Evolutionary conservation across 176 grass and related monocot genomes (phyloP), one percentile per base, ranked within the genome.

Genomic region (Aegilops tauschii): DNA sequence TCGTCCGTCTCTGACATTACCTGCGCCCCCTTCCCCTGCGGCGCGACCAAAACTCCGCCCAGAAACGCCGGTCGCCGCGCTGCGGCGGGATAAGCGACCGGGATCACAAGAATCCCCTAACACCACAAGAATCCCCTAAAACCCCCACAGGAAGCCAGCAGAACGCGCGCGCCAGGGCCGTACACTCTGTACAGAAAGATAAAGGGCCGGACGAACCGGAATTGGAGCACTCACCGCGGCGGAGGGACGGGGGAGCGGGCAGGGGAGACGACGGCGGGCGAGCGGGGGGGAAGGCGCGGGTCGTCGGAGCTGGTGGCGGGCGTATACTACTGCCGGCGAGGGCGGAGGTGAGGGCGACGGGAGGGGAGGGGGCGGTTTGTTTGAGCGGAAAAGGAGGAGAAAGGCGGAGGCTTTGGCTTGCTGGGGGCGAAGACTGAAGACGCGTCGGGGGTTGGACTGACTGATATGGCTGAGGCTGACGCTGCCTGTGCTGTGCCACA

Each of bases 361-460:
- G 18, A 44, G 16, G 6, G 32, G 77, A 76, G 5, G 77, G 31
- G 70, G 64, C 66, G 80, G 83, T 82, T 82, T 70, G 83, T 82
- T 82, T 70, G 78, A 62, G 70, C 47, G 84, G 65, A 79, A 78
- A 34, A 68, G 63, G 8, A 29, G 44, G 56, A 61, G 78, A 78
- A 83, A 73, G 73, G 42, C 27, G 65, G 59, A 42, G 76, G 81
- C 68, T 28, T 84, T 91, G 59, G 73, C 62, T 81, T 88, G 77
- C 85, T 28, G 75, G 7, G 76, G 67, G 6, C 4, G 71, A 50
- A 77, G 73, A 86, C 73, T 84, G 89, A 69, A 88, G 82, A 88
- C 90, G 90, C 82, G 90, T 52, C 14, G 49, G 49, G 14, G 49
- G 49, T 84, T 76, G 77, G 77, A 71, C 90, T 82, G 79, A 76